Percentiles rank a stretch among this genome's conserved stretches.
phyloP scores from a whole-genome alignment of 805 yeast genomes.

The Wickerhamiella musiphila region DNA sequence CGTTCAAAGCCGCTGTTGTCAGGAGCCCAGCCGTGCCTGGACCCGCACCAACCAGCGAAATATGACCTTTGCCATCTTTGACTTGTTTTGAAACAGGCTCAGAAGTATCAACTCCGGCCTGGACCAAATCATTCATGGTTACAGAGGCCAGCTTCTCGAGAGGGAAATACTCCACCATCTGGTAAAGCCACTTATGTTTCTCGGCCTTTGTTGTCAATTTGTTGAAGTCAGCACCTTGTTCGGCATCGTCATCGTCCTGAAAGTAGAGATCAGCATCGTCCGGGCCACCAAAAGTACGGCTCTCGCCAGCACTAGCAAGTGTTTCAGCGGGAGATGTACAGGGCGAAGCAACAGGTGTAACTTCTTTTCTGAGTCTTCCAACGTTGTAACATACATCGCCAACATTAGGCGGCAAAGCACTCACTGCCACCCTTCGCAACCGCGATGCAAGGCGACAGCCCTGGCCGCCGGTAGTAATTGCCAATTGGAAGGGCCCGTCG shows the following conservation, averaged over 20 bases:
- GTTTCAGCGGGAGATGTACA: too few species aligned
- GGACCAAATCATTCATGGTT: constrained; percentile 38
- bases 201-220: constrained; percentile 41
- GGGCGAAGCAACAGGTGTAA: too few species aligned
- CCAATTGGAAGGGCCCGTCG: constrained; percentile 62
- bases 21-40: constrained; percentile 76
- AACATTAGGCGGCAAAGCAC: constrained; percentile 47
- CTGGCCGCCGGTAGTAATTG: constrained; percentile 72
- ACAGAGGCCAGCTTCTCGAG: constrained; percentile 42
- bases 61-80: constrained; percentile 29
- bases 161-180: constrained; percentile 83
- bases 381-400: constrained; percentile 52
- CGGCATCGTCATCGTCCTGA: constrained; percentile 50
- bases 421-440: constrained; percentile 51
- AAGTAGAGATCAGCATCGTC: too few species aligned
- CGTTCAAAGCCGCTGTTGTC: constrained; percentile 70
- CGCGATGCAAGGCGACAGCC: constrained; percentile 78
- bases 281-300: too few species aligned
- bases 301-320: constrained; percentile 24
- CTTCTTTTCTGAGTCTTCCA: constrained; percentile 42
- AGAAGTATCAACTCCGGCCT: constrained; percentile 11
- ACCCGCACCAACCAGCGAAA: constrained; percentile 84
- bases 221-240: constrained; percentile 43
- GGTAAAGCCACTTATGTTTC: constrained; percentile 46
- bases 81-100: constrained; percentile 1